Base-by-base conservation (phyloP, 2,329 filamentous ascomycete species). In the Aspergillus brunneoviolaceus region DNA sequence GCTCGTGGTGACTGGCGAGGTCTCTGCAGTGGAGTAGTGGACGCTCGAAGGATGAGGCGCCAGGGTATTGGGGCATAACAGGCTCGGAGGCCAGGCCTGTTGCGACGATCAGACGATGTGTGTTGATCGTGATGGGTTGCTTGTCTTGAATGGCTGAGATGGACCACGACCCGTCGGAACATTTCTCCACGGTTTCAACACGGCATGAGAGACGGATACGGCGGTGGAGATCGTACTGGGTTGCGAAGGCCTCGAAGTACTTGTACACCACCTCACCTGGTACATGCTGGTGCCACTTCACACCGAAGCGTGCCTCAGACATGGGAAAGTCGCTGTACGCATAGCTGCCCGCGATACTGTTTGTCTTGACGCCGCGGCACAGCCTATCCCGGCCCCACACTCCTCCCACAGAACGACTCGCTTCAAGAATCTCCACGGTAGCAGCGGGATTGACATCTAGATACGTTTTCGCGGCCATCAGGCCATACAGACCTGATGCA, bases 311-410 rank as follows among this genome's bases (percentile, higher is more conserved):
- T 42, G 80, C 80, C 2, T 76, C 73, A 58, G 79, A 76, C 84
- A 91, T 87, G 21, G 87, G 86, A 59, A 88, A 89, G 67, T 89
- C 89, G 0, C 84, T 83, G 64, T 84, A 90, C 70, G 91, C 87
- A 64, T 86, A 89, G 0, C 84, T 87, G 3, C 88, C 88, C 11
- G 86, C 70, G 65, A 89, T 81, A 67, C 90, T 91, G 74, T 92
- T 91, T 59, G 83, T 86, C 68, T 84, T 87, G 50, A 92, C 79
- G 1, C 84, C 85, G 0, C 86, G 83, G 69, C 91, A 75, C 1
- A 90, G 74, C 3, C 87, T 81, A 47, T 87, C 77, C 58, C 84
- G 76, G 14, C 85, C 82, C 89, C 88, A 91, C 21, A 85, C 84
- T 4, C 89, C 89, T 1, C 89, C 89, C 2, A 86, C 67, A 0